Evolutionary conservation across 805 yeast genomes (phyloP).

Genomic region (Zygoascus bituminiphila): DNA sequence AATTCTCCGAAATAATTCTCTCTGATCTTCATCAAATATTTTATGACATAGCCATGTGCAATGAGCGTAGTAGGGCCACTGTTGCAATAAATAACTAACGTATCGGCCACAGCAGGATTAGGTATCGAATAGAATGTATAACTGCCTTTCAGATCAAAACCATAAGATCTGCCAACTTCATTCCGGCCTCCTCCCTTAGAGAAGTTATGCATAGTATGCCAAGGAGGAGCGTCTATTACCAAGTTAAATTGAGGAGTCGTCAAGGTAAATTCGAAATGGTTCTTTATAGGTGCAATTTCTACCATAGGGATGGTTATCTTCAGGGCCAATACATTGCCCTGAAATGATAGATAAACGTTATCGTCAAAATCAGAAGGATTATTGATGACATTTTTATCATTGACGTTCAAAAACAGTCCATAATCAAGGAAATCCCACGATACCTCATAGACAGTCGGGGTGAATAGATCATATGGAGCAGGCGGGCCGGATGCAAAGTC

Average conservation of each 20-base stretch:
- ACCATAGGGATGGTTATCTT: constrained; percentile 51
- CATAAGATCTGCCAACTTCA: constrained; percentile 58
- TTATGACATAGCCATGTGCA: constrained; percentile 70
- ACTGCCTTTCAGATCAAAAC: constrained; percentile 55
- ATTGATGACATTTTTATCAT: constrained; percentile 80
- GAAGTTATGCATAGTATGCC: constrained; percentile 81
- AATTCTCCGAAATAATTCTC: constrained; percentile 90
- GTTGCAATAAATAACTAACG: constrained; percentile 52
- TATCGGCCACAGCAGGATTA: constrained; percentile 62
- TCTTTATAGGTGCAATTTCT: constrained; percentile 24
- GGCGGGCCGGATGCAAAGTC: constrained; percentile 68
- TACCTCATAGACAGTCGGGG: constrained; percentile 59
- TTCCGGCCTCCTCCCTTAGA: constrained; percentile 40
- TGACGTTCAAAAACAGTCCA: constrained; percentile 64
- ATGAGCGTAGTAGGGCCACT: constrained; percentile 63
- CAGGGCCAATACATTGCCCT: constrained; percentile 49
- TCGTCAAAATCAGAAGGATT: constrained; percentile 79
- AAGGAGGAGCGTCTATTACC: constrained; percentile 70
- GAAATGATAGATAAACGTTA: constrained; percentile 67
- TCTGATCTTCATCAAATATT: constrained; percentile 63
- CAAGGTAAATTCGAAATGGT: constrained; percentile 18
- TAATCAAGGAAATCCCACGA: constrained; percentile 52
- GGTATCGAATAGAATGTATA: constrained; percentile 52
- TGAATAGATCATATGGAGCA: constrained; percentile 63
- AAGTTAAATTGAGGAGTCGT: constrained; percentile 51